These are phyloP conservation scores for Cryphonectria carpinicola DNA, from an alignment of 2,329 filamentous ascomycete genomes.

Conservation along the genomic window DNA sequence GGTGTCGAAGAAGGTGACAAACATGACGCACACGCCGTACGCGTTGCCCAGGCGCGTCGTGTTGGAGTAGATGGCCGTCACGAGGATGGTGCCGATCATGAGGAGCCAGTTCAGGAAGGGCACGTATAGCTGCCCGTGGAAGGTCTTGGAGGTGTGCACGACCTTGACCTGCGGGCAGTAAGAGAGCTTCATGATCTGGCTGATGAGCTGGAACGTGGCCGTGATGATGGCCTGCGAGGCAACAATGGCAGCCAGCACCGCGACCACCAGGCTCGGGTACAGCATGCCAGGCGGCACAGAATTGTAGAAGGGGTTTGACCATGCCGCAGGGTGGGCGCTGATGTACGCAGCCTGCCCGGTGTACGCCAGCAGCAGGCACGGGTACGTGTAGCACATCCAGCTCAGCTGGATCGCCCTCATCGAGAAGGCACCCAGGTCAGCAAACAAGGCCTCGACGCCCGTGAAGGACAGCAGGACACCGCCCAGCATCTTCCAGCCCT, in stretches of 20 bases:
- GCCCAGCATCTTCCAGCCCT: conserved; percentile 66
- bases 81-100: conserved; percentile 72
- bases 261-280: conserved; percentile 69
- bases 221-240: conserved; percentile 79
- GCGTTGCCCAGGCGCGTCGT: conserved; percentile 71
- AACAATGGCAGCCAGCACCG: conserved; percentile 71
- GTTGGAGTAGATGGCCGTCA: conserved; percentile 73
- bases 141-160: conserved; percentile 69
- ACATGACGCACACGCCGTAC: conserved; percentile 77
- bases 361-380: conserved; percentile 66
- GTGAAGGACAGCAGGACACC: conserved; percentile 76
- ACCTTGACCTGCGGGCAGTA: conserved; percentile 78
- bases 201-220: conserved; percentile 65
- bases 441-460: conserved; percentile 75
- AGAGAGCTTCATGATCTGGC: conserved; percentile 68
- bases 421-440: conserved; percentile 74
- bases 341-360: conserved; percentile 76
- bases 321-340: conserved; percentile 56
- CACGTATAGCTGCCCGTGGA: conserved; percentile 76
- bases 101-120: conserved; percentile 76
- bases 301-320: conserved; percentile 74
- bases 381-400: conserved; percentile 70
- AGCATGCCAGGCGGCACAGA: conserved; percentile 67
- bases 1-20: conserved; percentile 77
- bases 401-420: conserved; percentile 70